Conservation (phyloP, 2,329 filamentous ascomycete genomes). For the Botrytis aclada region DNA sequence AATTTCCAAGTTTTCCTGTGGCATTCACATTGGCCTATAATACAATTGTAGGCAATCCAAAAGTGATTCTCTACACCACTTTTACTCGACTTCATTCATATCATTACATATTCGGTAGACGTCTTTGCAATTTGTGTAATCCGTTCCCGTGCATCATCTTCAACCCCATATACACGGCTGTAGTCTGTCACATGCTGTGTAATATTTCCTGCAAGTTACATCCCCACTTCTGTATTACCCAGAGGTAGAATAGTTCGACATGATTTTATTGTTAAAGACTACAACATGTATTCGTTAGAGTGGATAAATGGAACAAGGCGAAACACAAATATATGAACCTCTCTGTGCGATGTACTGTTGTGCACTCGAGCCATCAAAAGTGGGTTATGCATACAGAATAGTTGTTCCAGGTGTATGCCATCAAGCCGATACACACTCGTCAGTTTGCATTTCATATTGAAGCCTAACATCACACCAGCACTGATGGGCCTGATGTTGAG, state of each 20-base stretch:
- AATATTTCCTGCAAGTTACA: neutral
- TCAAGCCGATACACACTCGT: neutral
- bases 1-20: neutral
- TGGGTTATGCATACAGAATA: accelerated
- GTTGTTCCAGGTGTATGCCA: neutral
- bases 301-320: neutral
- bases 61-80: neutral
- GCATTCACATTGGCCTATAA: neutral
- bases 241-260: neutral
- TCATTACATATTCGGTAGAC: neutral
- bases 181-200: neutral
- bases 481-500: neutral
- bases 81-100: neutral
- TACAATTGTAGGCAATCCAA: accelerated
- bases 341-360: neutral
- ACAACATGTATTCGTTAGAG: neutral
- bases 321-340: neutral
- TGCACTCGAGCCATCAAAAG: neutral
- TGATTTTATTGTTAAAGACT: neutral
- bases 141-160: neutral
- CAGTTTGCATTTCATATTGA: neutral
- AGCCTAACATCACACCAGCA: neutral
- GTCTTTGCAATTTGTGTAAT: neutral
- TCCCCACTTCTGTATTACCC: neutral
- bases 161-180: neutral